Percentiles rank a stretch among this genome's conserved stretches.
Evolutionary conservation across 73 alveolate species (phyloP).

Genomic region (Paramecium pentaurelia): DNA sequence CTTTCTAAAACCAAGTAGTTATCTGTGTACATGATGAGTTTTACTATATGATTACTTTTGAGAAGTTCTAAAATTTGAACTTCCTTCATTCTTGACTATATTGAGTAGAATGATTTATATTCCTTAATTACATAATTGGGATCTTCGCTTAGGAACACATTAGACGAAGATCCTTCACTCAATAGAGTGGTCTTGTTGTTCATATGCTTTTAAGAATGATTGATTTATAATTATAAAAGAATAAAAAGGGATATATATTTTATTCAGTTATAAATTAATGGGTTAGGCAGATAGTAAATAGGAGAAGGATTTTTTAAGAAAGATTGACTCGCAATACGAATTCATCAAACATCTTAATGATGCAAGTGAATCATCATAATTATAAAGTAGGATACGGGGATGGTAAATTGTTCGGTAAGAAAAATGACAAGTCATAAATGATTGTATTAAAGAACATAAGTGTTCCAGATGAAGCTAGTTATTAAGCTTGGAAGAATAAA

Average conservation of each 20-base stretch:
- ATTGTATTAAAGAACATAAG: not conserved
- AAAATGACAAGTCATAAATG: not conserved
- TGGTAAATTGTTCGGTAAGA: not conserved
- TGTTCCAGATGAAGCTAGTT: not conserved
- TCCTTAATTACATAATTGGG: not conserved
- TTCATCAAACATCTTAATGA: not conserved
- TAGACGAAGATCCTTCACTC: constrained; percentile 27
- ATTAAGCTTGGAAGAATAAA: constrained; percentile 2
- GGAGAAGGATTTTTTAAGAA: not conserved
- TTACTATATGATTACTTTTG: not conserved
- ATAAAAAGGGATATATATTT: not conserved
- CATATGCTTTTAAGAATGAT: constrained; percentile 20
- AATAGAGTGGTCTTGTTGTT: not conserved
- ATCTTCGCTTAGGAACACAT: not conserved
- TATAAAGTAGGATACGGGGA: constrained; percentile 7
- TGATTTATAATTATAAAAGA: not conserved
- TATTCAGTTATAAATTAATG: not conserved
- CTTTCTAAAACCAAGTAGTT: constrained; percentile 2
- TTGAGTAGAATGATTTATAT: not conserved
- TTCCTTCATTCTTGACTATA: constrained; percentile 1
- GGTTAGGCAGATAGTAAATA: constrained; percentile 1
- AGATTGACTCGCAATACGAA: not conserved
- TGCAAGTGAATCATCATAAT: not conserved
- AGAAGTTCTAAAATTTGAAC: constrained; percentile 17
- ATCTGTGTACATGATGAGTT: not conserved